These are phyloP conservation scores for Microcyclosporella mali DNA, from an alignment of 2,329 filamentous ascomycete species.

Conservation along the genomic window DNA sequence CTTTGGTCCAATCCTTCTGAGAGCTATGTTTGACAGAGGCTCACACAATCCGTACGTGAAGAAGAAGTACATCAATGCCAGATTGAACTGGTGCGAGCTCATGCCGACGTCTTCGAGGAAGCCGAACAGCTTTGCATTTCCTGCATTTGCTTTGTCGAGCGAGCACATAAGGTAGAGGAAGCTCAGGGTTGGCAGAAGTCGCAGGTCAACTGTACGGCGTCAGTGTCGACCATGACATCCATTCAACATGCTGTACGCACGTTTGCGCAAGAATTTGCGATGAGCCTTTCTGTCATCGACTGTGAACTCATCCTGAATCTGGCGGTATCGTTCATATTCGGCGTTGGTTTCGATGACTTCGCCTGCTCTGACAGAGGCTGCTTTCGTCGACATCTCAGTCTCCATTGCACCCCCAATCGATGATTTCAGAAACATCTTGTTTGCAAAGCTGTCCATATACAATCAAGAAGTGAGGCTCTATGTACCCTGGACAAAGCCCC, in stretches of 20 bases:
- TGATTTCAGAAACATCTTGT: no score
- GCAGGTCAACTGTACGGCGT: slow-evolving; percentile 3
- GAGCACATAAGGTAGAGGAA: slow-evolving; percentile 9
- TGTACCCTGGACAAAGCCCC: no score
- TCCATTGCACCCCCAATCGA: neutral
- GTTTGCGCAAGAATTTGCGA: slow-evolving; percentile 5
- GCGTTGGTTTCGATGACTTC: slow-evolving; percentile 1
- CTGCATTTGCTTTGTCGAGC: slow-evolving; percentile 7
- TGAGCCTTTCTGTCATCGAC: neutral
- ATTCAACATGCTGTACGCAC: neutral
- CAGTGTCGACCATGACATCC: neutral
- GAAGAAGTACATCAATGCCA: slow-evolving; percentile 9
- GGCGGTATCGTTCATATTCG: slow-evolving; percentile 5
- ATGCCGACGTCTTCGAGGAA: slow-evolving; percentile 10
- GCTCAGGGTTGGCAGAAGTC: slow-evolving; percentile 7
- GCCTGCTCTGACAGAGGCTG: neutral
- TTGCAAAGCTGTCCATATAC: no score
- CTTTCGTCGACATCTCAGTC: neutral
- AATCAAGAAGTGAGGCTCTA: no score
- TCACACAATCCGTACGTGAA: slow-evolving; percentile 10
- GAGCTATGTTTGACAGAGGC: slow-evolving; percentile 9
- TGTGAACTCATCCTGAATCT: slow-evolving; percentile 3
- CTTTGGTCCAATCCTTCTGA: slow-evolving; percentile 9
- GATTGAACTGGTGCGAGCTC: slow-evolving; percentile 9
- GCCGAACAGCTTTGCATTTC: slow-evolving; percentile 9